A percentile compares a stretch with the other conserved stretches of the same genome.
Evolutionary conservation across 805 yeast genomes (phyloP).

Genomic region (Candida tallmaniae): DNA sequence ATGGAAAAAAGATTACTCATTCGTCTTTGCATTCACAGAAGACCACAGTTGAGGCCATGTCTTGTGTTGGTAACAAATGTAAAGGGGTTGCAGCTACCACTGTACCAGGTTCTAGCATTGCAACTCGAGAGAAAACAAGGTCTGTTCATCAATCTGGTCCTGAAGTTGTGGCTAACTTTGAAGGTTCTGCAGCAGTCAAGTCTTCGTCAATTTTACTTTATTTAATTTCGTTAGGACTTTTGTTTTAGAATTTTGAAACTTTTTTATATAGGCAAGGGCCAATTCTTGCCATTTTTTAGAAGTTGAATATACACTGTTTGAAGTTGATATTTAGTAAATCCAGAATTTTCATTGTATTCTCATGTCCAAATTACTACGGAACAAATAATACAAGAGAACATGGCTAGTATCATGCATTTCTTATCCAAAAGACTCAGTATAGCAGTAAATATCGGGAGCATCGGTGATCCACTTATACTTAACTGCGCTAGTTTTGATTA

Average conservation of each 20-base stretch:
- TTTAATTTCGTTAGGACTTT: constrained; percentile 7
- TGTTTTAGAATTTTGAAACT: constrained; percentile 3
- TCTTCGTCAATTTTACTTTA: constrained; percentile 3
- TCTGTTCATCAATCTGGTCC: constrained; percentile 14
- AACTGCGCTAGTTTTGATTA: constrained; percentile 25
- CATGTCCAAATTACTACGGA: no score
- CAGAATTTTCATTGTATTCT: no score
- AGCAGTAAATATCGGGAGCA: constrained; percentile 40
- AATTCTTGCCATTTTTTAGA: no score
- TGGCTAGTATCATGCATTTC: no score
- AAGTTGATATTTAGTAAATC: no score
- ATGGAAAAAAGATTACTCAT: background rate
- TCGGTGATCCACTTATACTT: constrained; percentile 19
- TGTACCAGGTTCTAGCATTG: constrained; percentile 12
- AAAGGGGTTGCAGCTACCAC: constrained; percentile 25
- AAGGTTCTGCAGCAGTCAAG: constrained; percentile 5
- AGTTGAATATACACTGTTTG: no score
- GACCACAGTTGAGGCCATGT: constrained; percentile 31
- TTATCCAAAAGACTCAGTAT: constrained; percentile 29
- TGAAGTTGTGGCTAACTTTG: constrained; percentile 1
- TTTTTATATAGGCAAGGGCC: no score
- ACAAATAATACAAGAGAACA: no score
- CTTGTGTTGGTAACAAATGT: constrained; percentile 31
- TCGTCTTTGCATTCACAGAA: background rate
- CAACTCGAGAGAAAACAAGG: constrained; percentile 24